Evolutionary conservation across 179 eudicot genomes (phyloP).

Genomic region (Corrigiola litoralis): DNA sequence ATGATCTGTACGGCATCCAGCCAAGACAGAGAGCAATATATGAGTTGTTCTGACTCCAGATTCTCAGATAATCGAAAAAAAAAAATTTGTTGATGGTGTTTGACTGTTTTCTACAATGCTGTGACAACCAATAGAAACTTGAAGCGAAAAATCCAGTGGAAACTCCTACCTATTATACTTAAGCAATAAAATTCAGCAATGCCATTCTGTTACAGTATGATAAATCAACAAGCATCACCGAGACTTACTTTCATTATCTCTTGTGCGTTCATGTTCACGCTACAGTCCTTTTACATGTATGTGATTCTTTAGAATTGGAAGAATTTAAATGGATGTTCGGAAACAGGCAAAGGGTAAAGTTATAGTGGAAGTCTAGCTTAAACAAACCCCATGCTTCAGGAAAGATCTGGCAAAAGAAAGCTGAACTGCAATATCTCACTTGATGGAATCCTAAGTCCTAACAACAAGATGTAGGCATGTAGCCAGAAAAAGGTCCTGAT

Average conservation of each 20-base stretch:
- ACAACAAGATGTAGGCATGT: neutral
- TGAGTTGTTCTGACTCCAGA: neutral
- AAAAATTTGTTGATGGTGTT: no score
- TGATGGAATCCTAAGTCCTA: no score
- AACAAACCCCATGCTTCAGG: neutral
- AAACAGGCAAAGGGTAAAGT: neutral
- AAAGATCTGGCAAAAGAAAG: neutral
- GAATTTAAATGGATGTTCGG: neutral
- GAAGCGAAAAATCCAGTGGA: neutral
- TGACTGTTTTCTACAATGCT: neutral
- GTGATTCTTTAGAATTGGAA: neutral
- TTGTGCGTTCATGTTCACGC: neutral
- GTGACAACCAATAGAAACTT: neutral
- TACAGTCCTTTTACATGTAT: neutral
- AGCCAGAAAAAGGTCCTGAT: neutral
- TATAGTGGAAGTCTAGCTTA: neutral
- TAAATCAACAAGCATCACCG: neutral
- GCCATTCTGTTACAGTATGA: neutral
- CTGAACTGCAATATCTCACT: neutral
- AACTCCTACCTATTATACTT: neutral
- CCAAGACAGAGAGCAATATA: neutral
- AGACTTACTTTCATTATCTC: neutral
- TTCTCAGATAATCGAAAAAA: neutral
- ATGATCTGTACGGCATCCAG: constrained; percentile 47
- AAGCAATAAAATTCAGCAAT: neutral